Evolutionary conservation across 108 stramenopile species (phyloP).

Genomic region (Schizochytrium sp.): DNA sequence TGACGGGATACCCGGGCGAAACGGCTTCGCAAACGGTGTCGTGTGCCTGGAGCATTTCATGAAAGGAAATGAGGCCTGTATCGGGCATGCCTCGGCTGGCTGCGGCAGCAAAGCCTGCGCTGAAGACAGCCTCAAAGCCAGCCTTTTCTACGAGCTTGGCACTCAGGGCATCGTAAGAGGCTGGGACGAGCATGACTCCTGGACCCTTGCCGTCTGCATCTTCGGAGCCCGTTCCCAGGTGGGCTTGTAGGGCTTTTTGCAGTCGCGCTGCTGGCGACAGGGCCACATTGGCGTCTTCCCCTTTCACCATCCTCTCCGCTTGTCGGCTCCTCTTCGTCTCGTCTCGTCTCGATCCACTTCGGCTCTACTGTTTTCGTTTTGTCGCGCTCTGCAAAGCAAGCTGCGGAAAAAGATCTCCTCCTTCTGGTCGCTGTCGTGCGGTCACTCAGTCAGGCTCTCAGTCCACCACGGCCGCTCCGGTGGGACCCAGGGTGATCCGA

Average conservation of each 20-base stretch:
- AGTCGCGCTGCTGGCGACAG: no score
- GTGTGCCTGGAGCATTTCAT: constrained; percentile 72
- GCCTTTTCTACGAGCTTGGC: constrained; percentile 62
- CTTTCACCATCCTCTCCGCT: no score
- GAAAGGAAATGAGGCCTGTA: constrained; percentile 67
- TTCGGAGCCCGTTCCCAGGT: not conserved
- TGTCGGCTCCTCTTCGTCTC: no score
- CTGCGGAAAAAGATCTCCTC: no score
- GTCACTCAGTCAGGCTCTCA: no score
- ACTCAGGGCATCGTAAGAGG: constrained; percentile 87
- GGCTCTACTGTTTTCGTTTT: no score
- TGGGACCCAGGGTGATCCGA: no score
- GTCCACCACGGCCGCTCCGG: no score
- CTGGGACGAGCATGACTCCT: constrained; percentile 53
- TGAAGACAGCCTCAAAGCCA: constrained; percentile 89
- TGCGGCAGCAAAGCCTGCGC: constrained; percentile 93
- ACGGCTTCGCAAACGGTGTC: constrained; percentile 70
- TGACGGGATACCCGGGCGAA: constrained; percentile 70
- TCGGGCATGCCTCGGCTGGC: constrained; percentile 78
- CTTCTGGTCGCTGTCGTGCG: no score
- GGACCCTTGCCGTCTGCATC: not conserved
- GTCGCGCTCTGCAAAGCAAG: no score
- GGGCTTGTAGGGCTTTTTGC: not conserved
- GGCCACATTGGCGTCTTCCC: no score
- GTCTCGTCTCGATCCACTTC: no score